Evolutionary conservation across 148 eudicot species (phyloP), one percentile per base, ranked within the genome.

Genomic region (Silene uniflora): DNA sequence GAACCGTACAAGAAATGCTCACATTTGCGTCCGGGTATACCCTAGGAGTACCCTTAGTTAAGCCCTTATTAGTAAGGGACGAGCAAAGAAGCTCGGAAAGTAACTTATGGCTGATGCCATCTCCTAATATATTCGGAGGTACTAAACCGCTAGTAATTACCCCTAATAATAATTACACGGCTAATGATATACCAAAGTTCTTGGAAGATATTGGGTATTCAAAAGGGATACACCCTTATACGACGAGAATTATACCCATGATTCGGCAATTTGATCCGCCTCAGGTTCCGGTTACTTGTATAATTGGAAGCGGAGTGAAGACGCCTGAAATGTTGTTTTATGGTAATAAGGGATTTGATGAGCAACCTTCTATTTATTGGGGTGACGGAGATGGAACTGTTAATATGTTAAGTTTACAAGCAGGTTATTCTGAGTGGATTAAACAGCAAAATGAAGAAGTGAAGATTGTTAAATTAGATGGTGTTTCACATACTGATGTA

Each of bases 311-410:
- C 0, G 88, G 87, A 0, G 80, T 92, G 0, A 64, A 76, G 49
- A 95, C 97, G 3, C 82, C 88, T 1, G 94, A 92, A 79, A 86
- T 87, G 2, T 77, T 92, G 89, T 81, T 89, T 23, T 95, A 92
- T 27, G 89, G 83, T 54, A 76, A 70, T 0, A 54, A 62, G 10
- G 99, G 96, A 14, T 95, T 87, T 27, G 99, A 91, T 67, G 74
- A 78, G 83, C 87, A 83, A 77, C 96, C 97, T 9, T 81, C 88
- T 71, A 64, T 92, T 19, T 74, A 76, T 24, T 88, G 88, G 58
- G 99, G 99, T 2, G 94, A 95, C 39, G 99, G 99, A 1, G 99
- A 95, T 78, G 99, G 98, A 47, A 95, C 97, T 0, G 99, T 95
- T 73, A 95, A 95, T 63, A 78, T 88, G 87, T 76, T 79, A 52